These are phyloP conservation scores for Nasturtium officinale DNA, from an alignment of 345 rosid species.

Conservation along the genomic window DNA sequence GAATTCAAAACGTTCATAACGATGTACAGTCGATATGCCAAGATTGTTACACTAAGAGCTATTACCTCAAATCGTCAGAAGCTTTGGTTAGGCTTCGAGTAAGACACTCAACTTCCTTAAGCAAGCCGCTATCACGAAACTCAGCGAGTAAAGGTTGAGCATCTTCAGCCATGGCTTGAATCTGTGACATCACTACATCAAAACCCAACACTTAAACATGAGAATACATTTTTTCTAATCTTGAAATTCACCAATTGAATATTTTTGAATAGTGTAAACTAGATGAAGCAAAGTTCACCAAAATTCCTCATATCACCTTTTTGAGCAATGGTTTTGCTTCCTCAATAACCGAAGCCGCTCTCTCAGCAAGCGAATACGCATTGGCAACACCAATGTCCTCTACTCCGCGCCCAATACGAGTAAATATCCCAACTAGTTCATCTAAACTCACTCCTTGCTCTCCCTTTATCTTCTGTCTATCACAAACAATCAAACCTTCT, in stretches of 20 bases:
- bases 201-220: conserved; percentile 53
- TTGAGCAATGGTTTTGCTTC: conserved; percentile 84
- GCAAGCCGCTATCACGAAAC: conserved; percentile 79
- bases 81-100: conserved; percentile 86
- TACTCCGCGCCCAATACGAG: conserved; percentile 85
- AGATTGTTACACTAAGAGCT: conserved; percentile 1
- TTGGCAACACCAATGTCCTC: conserved; percentile 81
- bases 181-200: conserved; percentile 89
- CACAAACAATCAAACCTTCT: conserved; percentile 90
- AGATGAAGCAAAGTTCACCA: conserved; percentile 25
- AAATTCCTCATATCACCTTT: conserved; percentile 64
- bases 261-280: not conserved
- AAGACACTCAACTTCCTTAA: conserved; percentile 83
- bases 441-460: conserved; percentile 92
- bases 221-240: conserved; percentile 36
- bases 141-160: conserved; percentile 93
- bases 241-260: not conserved
- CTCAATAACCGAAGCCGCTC: conserved; percentile 76
- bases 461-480: conserved; percentile 88
- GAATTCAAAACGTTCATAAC: not conserved
- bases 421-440: conserved; percentile 82
- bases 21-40: not conserved
- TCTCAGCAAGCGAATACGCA: conserved; percentile 68
- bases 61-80: conserved; percentile 86
- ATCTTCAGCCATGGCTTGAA: conserved; percentile 96